Evolutionary conservation across 108 stramenopile genomes (phyloP).

Genomic region (Heterococcus sp.): DNA sequence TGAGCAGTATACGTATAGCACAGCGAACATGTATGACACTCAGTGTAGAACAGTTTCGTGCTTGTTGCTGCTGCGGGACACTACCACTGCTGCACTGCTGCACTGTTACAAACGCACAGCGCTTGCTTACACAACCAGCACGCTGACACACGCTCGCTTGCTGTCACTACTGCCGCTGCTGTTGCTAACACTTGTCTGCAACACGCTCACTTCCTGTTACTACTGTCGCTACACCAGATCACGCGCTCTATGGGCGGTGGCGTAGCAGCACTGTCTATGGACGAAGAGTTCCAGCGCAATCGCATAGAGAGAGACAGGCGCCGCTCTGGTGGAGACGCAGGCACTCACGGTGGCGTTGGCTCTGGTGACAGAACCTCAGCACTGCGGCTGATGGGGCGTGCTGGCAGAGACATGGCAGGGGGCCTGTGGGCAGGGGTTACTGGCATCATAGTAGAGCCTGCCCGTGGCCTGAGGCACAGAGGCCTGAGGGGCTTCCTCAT

Average conservation of each 20-base stretch:
- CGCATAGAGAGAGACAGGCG: constrained; percentile 17
- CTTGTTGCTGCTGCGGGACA: too few relatives aligned
- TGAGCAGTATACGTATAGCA: too few relatives aligned
- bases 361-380: constrained; percentile 3
- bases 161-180: neutral
- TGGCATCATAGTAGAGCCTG: constrained; percentile 32
- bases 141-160: too few relatives aligned
- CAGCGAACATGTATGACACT: too few relatives aligned
- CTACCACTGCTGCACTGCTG: too few relatives aligned
- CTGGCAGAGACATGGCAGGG: constrained; percentile 28
- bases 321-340: constrained; percentile 19
- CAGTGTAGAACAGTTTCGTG: too few relatives aligned
- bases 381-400: constrained; percentile 18
- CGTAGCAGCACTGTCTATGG: constrained; percentile 33
- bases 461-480: neutral
- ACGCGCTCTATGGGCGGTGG: constrained; percentile 46
- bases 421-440: constrained; percentile 28
- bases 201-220: too few relatives aligned
- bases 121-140: too few relatives aligned
- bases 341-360: constrained; percentile 4
- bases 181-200: too few relatives aligned
- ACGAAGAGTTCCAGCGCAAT: constrained; percentile 40
- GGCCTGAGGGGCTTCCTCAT: neutral
- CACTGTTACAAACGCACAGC: too few relatives aligned
- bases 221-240: neutral